Evolutionary conservation across 1,139 yeast genomes (phyloP), one percentile per base, ranked within the genome.

Genomic region (Kodamaea fungicola): DNA sequence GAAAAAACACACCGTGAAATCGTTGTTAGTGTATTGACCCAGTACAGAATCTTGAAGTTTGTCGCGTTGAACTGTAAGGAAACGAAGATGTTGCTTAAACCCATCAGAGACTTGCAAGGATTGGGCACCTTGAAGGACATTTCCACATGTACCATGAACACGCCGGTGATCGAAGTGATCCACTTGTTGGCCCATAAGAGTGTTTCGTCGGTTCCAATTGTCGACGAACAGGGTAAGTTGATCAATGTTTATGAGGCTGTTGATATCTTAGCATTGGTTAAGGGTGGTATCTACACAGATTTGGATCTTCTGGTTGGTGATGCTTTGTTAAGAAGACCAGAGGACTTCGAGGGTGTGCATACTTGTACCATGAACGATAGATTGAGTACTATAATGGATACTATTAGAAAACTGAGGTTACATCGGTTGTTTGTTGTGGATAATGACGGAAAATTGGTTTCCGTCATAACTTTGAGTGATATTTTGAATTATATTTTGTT

Each of bases 291-390:
- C 55, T 89, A 90, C 55, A 87, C 90, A 29, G 98, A 92, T 60
- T 69, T 92, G 46, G 86, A 90, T 32, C 69, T 94, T 48, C 84
- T 94, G 41, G 97, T 94, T 7, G 99, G 98, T 3, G 97, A 92
- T 59, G 98, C 98, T 0, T 71, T 94, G 40, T 80, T 92, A 78
- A 78, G 96, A 59, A 78, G 98, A 55, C 83, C 96, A 7, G 97
- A 90, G 51, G 97, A 92, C 58, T 94, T 92, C 55, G 98, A 92
- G 61, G 98, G 99, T 41, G 98, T 94, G 10, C 90, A 90, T 61
- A 92, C 97, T 0, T 94, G 98, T 63, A 89, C 97, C 0, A 72
- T 81, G 47, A 76, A 81, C 49, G 99, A 94, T 59, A 75, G 94
- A 45, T 70, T 94, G 43, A 86, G 95, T 46, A 88, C 96, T 10